These are phyloP conservation scores for Pseudogymnoascus sp. DNA, from an alignment of 2,329 filamentous ascomycete genomes.

Conservation along the genomic window DNA sequence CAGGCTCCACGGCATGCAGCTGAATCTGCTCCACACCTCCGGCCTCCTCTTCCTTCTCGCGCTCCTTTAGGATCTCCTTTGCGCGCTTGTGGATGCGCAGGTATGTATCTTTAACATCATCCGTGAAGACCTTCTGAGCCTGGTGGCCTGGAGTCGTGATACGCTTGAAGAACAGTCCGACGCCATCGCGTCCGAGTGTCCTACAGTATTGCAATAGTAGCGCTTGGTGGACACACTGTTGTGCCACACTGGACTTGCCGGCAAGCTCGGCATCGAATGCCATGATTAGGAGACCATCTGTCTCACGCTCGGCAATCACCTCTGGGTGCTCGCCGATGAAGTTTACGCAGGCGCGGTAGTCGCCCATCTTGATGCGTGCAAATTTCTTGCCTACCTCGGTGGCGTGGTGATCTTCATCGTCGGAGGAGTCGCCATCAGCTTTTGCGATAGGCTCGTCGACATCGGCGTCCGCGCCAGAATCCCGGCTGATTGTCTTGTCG, in stretches of 20 bases:
- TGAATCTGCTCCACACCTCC: conserved; percentile 91
- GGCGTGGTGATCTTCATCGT: conserved; percentile 68
- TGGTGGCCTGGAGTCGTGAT: conserved; percentile 86
- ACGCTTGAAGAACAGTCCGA: conserved; percentile 90
- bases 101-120: conserved; percentile 88
- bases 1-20: conserved; percentile 89
- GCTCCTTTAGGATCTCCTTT: conserved; percentile 38
- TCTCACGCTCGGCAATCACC: conserved; percentile 77
- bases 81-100: conserved; percentile 67
- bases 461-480: conserved; percentile 54
- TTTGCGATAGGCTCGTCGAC: conserved; percentile 43
- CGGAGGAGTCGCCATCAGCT: conserved; percentile 48
- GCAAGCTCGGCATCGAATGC: conserved; percentile 85
- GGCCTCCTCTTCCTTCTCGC: conserved; percentile 46
- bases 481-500: conserved; percentile 34
- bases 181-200: conserved; percentile 70
- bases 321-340: conserved; percentile 75
- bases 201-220: conserved; percentile 92
- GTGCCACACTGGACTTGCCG: conserved; percentile 65
- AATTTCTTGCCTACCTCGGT: conserved; percentile 75
- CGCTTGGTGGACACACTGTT: conserved; percentile 88
- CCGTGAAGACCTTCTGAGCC: conserved; percentile 81
- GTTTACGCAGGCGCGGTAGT: conserved; percentile 65
- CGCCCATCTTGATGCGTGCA: conserved; percentile 65
- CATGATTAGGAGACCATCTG: conserved; percentile 82